A percentile compares a stretch with the other conserved stretches of the same genome.
phyloP scores from a whole-genome alignment of 2,329 filamentous ascomycete species.

The Grosmannia clavigera region DNA sequence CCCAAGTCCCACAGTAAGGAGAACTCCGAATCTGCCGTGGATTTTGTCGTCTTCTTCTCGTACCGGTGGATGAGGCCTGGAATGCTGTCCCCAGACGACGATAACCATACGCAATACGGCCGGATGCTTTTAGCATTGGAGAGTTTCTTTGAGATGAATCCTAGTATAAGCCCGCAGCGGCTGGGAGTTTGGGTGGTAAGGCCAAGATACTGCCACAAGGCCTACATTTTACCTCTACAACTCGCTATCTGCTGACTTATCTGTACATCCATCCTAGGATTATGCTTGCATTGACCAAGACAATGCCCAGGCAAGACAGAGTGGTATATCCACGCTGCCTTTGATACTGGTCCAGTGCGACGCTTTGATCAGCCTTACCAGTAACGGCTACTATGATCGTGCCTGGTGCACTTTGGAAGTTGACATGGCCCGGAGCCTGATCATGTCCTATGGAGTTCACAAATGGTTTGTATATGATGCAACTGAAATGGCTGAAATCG shows the following conservation, averaged over 20 bases:
- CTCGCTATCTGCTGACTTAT: background rate
- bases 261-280: conserved; percentile 16
- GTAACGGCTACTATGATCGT: conserved; percentile 21
- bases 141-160: conserved; percentile 16
- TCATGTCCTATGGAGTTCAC: conserved; percentile 16
- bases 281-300: conserved; percentile 26
- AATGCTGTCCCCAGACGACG: conserved; percentile 18
- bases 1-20: background rate
- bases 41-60: conserved; percentile 22
- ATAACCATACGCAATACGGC: conserved; percentile 19
- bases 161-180: conserved; percentile 12
- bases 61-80: conserved; percentile 21
- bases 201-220: background rate
- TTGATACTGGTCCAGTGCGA: conserved; percentile 26
- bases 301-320: conserved; percentile 11
- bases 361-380: conserved; percentile 25
- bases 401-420: conserved; percentile 27
- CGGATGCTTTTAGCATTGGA: conserved; percentile 19
- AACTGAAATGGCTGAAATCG: background rate
- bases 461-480: background rate
- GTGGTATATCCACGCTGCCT: conserved; percentile 22
- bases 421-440: conserved; percentile 20
- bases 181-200: conserved; percentile 20
- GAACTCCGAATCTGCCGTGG: conserved; percentile 5
- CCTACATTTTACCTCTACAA: background rate